Conservation (phyloP, 225 moss, liverwort and hornwort genomes). For the Thuidium tamariscinum region DNA sequence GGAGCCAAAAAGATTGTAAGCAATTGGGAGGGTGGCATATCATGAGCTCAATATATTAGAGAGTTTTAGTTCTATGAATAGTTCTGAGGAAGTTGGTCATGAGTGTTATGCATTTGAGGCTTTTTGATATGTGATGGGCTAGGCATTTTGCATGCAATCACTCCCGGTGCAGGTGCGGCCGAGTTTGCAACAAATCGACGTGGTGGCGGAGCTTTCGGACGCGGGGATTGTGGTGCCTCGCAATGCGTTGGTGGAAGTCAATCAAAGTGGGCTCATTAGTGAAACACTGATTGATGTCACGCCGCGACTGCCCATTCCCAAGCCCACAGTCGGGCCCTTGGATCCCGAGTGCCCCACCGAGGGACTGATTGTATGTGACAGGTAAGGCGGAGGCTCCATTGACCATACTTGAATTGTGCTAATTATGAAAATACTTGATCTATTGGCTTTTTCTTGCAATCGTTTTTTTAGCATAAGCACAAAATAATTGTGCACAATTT, state of each 20-base stretch:
- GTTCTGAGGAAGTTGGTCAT: neutral
- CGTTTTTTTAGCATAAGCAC: too few species aligned
- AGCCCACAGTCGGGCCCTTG: slow-evolving; percentile 64
- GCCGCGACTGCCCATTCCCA: slow-evolving; percentile 57
- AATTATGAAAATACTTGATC: neutral
- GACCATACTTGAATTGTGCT: neutral
- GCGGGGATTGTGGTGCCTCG: slow-evolving; percentile 81
- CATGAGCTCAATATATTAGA: neutral
- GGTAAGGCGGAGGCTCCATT: neutral
- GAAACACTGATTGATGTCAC: slow-evolving; percentile 90
- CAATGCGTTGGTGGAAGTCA: slow-evolving; percentile 84
- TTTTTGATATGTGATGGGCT: neutral
- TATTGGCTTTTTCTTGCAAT: neutral
- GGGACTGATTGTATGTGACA: slow-evolving; percentile 83
- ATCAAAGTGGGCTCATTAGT: slow-evolving; percentile 89
- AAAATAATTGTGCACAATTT: neutral
- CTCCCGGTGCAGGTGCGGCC: slow-evolving; percentile 58
- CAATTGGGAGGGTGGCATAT: neutral
- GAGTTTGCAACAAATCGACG: slow-evolving; percentile 83
- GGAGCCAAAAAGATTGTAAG: neutral
- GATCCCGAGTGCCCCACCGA: slow-evolving; percentile 51
- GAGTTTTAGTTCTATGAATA: neutral
- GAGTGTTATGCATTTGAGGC: neutral
- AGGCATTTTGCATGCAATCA: neutral
- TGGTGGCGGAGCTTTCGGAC: slow-evolving; percentile 71